These are phyloP conservation scores for Malassezia caprae DNA, from an alignment of 1,284 basidiomycete species.

Conservation along the genomic window DNA sequence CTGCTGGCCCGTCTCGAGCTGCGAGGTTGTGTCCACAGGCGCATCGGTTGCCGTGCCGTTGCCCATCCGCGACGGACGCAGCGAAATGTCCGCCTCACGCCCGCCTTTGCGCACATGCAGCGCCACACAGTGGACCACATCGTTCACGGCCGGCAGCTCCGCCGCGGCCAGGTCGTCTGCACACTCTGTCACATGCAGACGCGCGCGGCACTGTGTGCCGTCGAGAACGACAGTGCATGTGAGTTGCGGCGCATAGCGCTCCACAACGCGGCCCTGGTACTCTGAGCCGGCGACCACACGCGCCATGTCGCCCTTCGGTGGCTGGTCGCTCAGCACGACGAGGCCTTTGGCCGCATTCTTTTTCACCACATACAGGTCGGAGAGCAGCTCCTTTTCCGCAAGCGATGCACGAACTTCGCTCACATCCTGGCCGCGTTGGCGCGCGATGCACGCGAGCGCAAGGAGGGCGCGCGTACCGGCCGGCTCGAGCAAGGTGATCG, in stretches of 20 bases:
- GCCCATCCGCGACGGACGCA: conserved; percentile 60
- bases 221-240: conserved; percentile 19
- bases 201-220: conserved; percentile 21
- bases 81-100: conserved; percentile 60
- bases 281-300: conserved; percentile 65
- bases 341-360: conserved; percentile 55
- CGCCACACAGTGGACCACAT: conserved; percentile 62
- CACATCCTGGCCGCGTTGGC: conserved; percentile 60
- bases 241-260: conserved; percentile 13
- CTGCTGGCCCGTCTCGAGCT: conserved; percentile 63
- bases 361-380: conserved; percentile 75
- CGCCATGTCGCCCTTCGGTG: conserved; percentile 66
- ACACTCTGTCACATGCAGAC: conserved; percentile 57
- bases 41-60: conserved; percentile 54
- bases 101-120: conserved; percentile 44
- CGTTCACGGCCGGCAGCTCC: conserved; percentile 59
- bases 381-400: conserved; percentile 63
- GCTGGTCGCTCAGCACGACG: conserved; percentile 25
- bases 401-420: conserved; percentile 63
- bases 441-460: conserved; percentile 77
- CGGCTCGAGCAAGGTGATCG: conserved; percentile 38
- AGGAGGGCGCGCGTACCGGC: conserved; percentile 68
- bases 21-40: conserved; percentile 59
- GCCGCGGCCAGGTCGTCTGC: conserved; percentile 61
- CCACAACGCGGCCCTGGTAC: conserved; percentile 70